Evolutionary conservation across 2,329 filamentous ascomycete genomes (phyloP).

Genomic region (Botrytis sinoallii): DNA sequence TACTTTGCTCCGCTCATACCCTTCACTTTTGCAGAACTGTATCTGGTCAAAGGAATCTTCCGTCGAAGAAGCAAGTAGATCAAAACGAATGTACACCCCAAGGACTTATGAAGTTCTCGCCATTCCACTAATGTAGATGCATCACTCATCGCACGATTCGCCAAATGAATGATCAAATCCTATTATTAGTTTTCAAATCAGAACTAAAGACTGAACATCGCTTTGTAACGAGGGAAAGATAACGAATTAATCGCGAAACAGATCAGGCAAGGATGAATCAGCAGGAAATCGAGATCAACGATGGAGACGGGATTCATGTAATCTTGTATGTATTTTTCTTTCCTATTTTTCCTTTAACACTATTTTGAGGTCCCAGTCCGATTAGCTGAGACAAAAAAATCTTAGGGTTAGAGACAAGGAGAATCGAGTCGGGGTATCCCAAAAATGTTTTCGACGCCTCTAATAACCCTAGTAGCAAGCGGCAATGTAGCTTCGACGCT

Average conservation of each 20-base stretch:
- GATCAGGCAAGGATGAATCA: not conserved
- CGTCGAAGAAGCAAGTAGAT: constrained; percentile 1
- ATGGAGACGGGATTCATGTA: not conserved
- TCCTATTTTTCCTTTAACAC: not conserved
- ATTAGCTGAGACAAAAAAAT: not conserved
- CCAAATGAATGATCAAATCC: not conserved
- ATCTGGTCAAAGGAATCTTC: not conserved
- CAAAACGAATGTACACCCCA: not conserved
- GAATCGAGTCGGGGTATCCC: constrained; percentile 16
- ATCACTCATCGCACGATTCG: not conserved
- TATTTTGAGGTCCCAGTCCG: not conserved
- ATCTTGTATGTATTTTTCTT: constrained; percentile 13
- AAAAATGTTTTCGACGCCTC: constrained; percentile 7
- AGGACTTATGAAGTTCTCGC: not conserved
- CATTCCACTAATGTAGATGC: not conserved
- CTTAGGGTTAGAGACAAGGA: constrained; percentile 5
- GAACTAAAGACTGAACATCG: not conserved
- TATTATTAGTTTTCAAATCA: not conserved
- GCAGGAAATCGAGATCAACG: not conserved
- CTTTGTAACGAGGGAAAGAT: not conserved
- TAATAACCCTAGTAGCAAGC: not conserved
- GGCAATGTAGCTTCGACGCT: not conserved
- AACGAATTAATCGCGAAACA: not conserved
- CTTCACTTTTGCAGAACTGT: not conserved
- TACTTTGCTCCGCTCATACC: not conserved